These are phyloP conservation scores for Hirsutella minnesotensis DNA, from an alignment of 2,329 filamentous ascomycete species.

Conservation along the genomic window DNA sequence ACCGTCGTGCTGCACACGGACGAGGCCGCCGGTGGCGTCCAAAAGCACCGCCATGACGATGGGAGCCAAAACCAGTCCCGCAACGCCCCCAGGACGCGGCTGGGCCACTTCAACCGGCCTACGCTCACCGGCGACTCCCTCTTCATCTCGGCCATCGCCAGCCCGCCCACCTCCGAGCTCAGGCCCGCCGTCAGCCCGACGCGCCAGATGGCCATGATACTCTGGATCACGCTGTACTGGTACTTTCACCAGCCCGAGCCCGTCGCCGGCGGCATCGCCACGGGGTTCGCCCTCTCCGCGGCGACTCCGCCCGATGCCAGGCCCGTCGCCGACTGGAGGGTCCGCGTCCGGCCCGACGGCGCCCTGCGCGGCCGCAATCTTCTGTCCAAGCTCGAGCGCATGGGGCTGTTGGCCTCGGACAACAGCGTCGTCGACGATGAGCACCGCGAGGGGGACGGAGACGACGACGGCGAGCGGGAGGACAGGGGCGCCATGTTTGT, in stretches of 20 bases:
- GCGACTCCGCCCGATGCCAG: constrained; percentile 56
- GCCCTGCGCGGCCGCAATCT: constrained; percentile 74
- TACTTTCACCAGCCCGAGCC: constrained; percentile 88
- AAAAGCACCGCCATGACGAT: constrained; percentile 10
- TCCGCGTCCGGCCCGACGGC: constrained; percentile 77
- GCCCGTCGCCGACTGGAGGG: constrained; percentile 76
- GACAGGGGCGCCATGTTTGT: constrained; percentile 78
- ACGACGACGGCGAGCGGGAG: constrained; percentile 30
- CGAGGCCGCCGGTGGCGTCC: constrained; percentile 3
- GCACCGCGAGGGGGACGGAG: constrained; percentile 35
- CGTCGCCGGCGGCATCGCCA: constrained; percentile 6
- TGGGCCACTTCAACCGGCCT: constrained; percentile 48
- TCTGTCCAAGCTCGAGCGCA: constrained; percentile 82
- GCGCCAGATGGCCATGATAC: constrained; percentile 88
- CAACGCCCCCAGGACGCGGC: constrained; percentile 15
- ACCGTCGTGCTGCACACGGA: constrained; percentile 75
- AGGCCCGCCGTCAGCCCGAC: constrained; percentile 71
- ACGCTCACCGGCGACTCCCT: constrained; percentile 70
- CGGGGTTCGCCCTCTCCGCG: constrained; percentile 48
- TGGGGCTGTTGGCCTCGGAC: constrained; percentile 71
- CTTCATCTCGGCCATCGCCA: constrained; percentile 86
- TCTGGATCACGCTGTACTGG: constrained; percentile 92
- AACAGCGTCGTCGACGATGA: constrained; percentile 54
- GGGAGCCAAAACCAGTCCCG: constrained; percentile 5
- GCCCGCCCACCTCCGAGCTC: constrained; percentile 68